Base-by-base conservation (phyloP, 495 filamentous ascomycete species). In the Annulohypoxylon moriforme region DNA sequence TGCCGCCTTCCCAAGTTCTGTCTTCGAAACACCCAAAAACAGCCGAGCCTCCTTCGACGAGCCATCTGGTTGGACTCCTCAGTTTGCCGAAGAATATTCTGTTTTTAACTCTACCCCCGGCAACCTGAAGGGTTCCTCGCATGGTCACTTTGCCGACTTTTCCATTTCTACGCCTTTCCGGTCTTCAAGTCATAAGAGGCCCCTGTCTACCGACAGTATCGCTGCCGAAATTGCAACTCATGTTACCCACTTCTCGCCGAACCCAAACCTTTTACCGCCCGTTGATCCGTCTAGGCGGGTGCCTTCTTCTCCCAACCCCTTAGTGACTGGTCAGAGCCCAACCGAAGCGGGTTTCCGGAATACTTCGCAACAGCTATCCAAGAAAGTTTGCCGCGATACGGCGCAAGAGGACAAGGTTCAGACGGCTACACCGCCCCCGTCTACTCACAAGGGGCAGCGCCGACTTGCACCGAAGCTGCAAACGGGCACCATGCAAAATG, bases 21-120 rank as follows among this genome's bases (percentile, higher is more conserved):
- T 87, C 60, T 91, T 93, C 77, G 87, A 89, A 65, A 93, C 91
- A 13, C 90, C 91, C 18, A 91, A 89, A 76, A 76, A 75, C 57
- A 81, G 78, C 69, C 78, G 78, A 62, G 80, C 75, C 55, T 77
- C 76, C 38, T 85, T 84, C 62, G 85, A 85, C 72, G 81, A 85
- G 40, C 77, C 81, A 29, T 80, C 76, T 68, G 79, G 83, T 63
- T 87, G 85, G 83, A 87, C 85, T 9, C 85, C 85, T 68, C 81
- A 80, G 24, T 87, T 87, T 79, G 84, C 85, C 68, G 85, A 87
- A 67, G 85, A 88, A 63, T 88, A 85, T 72, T 85, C 85, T 60
- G 84, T 88, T 71, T 87, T 87, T 78, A 85, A 85, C 74, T 71
- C 84, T 4, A 86, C 86, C 11, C 85, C 85, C 10, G 85, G 85